Evolutionary conservation across 1,284 basidiomycete genomes (phyloP).

Genomic region (Coniferiporia weirii): DNA sequence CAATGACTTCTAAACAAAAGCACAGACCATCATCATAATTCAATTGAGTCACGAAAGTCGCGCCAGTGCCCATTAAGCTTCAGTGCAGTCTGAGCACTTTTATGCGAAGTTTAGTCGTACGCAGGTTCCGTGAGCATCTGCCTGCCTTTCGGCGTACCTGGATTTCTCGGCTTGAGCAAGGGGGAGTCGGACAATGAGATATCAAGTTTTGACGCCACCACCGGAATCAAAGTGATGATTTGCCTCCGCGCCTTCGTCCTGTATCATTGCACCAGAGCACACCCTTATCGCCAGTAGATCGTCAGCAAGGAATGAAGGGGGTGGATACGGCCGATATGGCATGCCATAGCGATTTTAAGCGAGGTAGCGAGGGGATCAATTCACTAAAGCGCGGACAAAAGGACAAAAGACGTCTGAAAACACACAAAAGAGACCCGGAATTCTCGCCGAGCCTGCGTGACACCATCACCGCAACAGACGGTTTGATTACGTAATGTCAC

Average conservation of each 20-base stretch:
- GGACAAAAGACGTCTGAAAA: not conserved
- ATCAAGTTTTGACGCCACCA: too few relatives aligned
- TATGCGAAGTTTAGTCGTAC: too few relatives aligned
- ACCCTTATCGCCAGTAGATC: not conserved
- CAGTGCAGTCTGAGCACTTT: too few relatives aligned
- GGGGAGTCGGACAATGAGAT: too few relatives aligned
- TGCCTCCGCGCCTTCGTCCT: too few relatives aligned
- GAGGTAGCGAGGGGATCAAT: not conserved
- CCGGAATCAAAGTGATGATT: too few relatives aligned
- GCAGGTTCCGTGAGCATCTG: too few relatives aligned
- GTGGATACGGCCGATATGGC: not conserved
- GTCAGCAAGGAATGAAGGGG: not conserved
- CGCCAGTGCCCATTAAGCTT: not conserved
- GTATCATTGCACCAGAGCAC: constrained; percentile 5
- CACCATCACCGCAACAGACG: not conserved
- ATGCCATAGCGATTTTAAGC: not conserved
- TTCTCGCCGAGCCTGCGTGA: not conserved
- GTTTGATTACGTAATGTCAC: not conserved
- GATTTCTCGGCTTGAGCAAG: too few relatives aligned
- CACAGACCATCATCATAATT: not conserved
- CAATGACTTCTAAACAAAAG: constrained; percentile 3
- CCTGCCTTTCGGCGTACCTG: too few relatives aligned
- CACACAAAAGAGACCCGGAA: not conserved
- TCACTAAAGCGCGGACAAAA: not conserved
- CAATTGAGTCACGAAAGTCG: not conserved